A percentile compares a stretch with the other conserved stretches of the same genome.
These are phyloP conservation scores for Penicillium crystallinum DNA, from an alignment of 495 filamentous ascomycete species.

Conservation along the genomic window DNA sequence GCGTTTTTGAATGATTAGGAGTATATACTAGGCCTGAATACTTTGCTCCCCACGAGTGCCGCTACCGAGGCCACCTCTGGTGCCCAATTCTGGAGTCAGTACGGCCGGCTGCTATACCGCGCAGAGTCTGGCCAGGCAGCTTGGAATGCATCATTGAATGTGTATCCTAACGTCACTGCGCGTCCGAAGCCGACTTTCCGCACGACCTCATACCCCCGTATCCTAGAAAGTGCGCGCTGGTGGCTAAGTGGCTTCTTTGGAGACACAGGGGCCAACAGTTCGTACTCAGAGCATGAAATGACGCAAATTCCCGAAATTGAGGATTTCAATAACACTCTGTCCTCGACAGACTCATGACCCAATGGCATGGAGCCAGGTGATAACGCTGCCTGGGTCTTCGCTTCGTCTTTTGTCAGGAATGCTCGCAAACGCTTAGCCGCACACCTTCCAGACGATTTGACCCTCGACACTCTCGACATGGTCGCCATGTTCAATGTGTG, in stretches of 20 bases:
- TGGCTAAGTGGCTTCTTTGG: conserved; percentile 36
- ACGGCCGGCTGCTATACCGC: too few species aligned
- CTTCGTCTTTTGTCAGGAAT: conserved; percentile 13
- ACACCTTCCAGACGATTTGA: conserved; percentile 33
- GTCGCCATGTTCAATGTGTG: conserved; percentile 49
- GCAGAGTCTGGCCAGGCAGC: too few species aligned
- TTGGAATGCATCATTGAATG: too few species aligned
- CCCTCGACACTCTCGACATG: conserved; percentile 45
- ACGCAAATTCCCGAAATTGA: conserved; percentile 44
- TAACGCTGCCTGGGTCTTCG: conserved; percentile 13
- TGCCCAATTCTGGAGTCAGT: too few species aligned
- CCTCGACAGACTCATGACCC: conserved; percentile 35
- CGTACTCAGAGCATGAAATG: conserved; percentile 35
- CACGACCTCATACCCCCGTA: conserved; percentile 46
- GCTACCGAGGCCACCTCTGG: too few species aligned
- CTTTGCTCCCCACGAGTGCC: too few species aligned
- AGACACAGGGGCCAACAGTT: conserved; percentile 31
- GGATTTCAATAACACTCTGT: conserved; percentile 47
- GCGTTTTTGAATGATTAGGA: too few species aligned
- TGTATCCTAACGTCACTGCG: conserved; percentile 41
- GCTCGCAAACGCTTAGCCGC: conserved; percentile 15
- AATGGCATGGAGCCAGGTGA: conserved; percentile 11
- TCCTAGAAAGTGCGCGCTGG: conserved; percentile 44
- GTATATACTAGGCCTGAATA: too few species aligned
- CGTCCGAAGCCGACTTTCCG: conserved; percentile 43